Percentiles rank a stretch among this genome's conserved stretches.
Conservation (phyloP, 805 yeast genomes). For the Barnettozyma wickerhamii region DNA sequence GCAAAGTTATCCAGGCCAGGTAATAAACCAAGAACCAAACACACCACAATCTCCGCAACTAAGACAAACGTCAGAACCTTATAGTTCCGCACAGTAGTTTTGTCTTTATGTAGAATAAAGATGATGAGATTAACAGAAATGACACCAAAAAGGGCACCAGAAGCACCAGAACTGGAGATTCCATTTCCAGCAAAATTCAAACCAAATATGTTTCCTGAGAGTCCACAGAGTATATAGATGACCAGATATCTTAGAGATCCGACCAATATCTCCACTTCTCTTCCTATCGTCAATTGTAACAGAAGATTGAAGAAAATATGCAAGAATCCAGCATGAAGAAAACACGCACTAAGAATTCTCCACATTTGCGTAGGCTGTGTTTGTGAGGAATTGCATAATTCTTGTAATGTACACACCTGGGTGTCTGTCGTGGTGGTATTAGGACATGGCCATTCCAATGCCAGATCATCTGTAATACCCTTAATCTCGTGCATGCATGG, state of each 20-base stretch:
- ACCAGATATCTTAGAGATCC: constrained; percentile 51
- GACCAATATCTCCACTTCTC: constrained; percentile 50
- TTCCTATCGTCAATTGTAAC: constrained; percentile 58
- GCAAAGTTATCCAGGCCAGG: constrained; percentile 76
- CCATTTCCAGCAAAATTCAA: constrained; percentile 68
- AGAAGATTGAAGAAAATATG: constrained; percentile 62
- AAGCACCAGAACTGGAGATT: constrained; percentile 63
- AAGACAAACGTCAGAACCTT: constrained; percentile 41
- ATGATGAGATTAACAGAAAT: constrained; percentile 56
- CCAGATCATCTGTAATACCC: constrained; percentile 44
- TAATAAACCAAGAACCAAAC: constrained; percentile 58
- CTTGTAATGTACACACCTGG: constrained; percentile 50
- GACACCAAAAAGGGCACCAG: constrained; percentile 68
- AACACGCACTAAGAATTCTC: constrained; percentile 64
- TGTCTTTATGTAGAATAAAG: constrained; percentile 48
- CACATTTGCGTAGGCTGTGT: constrained; percentile 59
- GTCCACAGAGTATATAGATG: constrained; percentile 57
- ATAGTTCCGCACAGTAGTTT: constrained; percentile 43
- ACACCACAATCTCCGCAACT: constrained; percentile 52
- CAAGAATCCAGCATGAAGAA: constrained; percentile 68
- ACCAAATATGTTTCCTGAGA: constrained; percentile 64
- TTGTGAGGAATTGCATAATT: constrained; percentile 40
- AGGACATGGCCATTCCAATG: constrained; percentile 58
- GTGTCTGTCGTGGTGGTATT: constrained; percentile 54
- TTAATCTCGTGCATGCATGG: constrained; percentile 62